Base-by-base conservation (phyloP, 2,329 filamentous ascomycete species). In the Alternaria angustiovoidea region DNA sequence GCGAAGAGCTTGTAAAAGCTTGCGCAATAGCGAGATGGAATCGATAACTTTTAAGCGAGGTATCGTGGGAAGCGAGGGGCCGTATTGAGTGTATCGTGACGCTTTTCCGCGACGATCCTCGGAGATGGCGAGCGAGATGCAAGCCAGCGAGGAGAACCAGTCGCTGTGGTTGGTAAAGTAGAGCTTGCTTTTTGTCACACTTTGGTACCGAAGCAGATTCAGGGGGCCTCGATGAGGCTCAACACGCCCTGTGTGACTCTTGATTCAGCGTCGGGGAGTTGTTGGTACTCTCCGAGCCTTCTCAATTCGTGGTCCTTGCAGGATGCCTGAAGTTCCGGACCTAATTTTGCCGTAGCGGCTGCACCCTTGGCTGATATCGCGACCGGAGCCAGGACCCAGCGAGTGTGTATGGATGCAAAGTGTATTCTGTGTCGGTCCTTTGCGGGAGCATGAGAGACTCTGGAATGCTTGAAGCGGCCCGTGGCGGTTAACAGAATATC, bases 221-320 rank as follows among this genome's bases (percentile, higher is more conserved):
- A 42, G 52, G 38, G 53, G 59, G 62, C 34, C 53, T 62, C 39
- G 14, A 54, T 54, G 57, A 66, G 64, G 59, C 64, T 65, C 62
- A 53, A 60, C 32, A 48, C 53, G 56, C 6, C 47, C 41, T 54
- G 32, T 49, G 52, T 43, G 47, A 24, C 41, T 46, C 56, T 32
- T 53, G 52, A 39, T 52, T 46, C 28, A 51, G 54, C 53, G 51
- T 62, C 56, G 59, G 64, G 64, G 64, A 59, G 56, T 51, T 54
- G 51, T 30, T 64, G 44, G 46, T 28, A 16, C 32, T 64, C 48
- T 66, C 64, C 64, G 64, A 44, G 44, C 62, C 55, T 55, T 43
- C 46, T 41, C 41, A 46, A 56, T 47, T 49, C 36, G 30, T 58
- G 54, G 62, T 46, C 36, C n/a, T 34, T 55, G 57, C 56, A 57